Base-by-base conservation (phyloP, 495 filamentous ascomycete genomes). In the Parathielavia appendiculata region DNA sequence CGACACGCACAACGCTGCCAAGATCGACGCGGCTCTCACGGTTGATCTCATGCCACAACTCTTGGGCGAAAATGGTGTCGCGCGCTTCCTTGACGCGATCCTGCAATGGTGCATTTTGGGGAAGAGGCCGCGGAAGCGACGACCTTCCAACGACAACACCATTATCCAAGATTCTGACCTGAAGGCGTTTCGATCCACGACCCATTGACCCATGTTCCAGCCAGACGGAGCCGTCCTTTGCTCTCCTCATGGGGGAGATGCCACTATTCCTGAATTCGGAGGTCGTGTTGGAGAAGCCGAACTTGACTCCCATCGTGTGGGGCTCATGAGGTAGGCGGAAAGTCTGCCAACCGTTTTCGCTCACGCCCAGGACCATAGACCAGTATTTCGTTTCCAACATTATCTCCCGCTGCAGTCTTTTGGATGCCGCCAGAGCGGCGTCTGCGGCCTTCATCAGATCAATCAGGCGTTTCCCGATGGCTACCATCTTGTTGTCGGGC, bases 41-140 rank as follows among this genome's bases (percentile, higher is more conserved):
- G 48, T 86, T 83, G 20, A 99, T 70, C 70, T 97, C 93, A 60
- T 95, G 85, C 78, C 91, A 95, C n/a, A 99, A 72, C 67, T 99
- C 95, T 65, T 96, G 86, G 54, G 92, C 88, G 66, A 89, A 97
- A 1, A 95, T 77, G 55, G 88, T 91, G 69, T 99, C 87, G 30
- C 92, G 85, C 12, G 91, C 90, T 62, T 90, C 85, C 17, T 86
- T 79, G 45, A 97, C 89, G 9, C 81, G 81, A 38, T 84, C 76
- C 59, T 91, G 84, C 23, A 76, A 59, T 49, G 65, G 74, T 23
- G 69, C 67, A 54, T 65, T 67, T 61, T 63, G 76, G 55, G 68
- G 67, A 36, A 70, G 65, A 44, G 71, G 73, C 20, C 59, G 54
- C 7, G 76, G 73, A 0, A 81, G 61, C 26, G 63, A 66, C 1